phyloP scores from a whole-genome alignment of 768 basidiomycete species.

The Lentinus brumalis region DNA sequence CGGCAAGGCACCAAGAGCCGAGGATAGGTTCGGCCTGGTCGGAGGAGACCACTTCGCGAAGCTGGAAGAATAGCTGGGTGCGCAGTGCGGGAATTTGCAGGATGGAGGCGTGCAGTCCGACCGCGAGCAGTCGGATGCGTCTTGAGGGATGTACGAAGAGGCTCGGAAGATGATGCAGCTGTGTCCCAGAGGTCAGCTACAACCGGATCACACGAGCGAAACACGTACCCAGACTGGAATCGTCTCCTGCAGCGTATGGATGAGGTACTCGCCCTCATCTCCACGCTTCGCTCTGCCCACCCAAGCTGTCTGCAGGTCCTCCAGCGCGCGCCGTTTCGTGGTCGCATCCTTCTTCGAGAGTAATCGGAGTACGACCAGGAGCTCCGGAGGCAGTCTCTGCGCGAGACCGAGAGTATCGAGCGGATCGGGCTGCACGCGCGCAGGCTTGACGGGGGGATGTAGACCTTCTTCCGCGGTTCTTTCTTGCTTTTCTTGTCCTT shows the following conservation, averaged over 20 bases:
- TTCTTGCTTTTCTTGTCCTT: conserved; percentile 56
- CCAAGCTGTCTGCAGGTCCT: conserved; percentile 76
- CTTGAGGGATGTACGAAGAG: conserved; percentile 81
- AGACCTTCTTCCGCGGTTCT: conserved; percentile 82
- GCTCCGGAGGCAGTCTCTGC: conserved; percentile 72
- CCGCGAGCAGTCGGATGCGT: conserved; percentile 65
- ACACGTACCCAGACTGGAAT: conserved; percentile 89
- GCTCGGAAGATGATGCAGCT: conserved; percentile 88
- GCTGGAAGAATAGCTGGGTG: conserved; percentile 51
- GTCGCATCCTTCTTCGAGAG: conserved; percentile 89
- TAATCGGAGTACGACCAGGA: conserved; percentile 78
- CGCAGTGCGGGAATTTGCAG: conserved; percentile 55
- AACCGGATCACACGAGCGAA: background rate
- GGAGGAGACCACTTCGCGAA: conserved; percentile 44
- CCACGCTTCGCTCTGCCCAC: conserved; percentile 53
- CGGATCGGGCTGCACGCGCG: conserved; percentile 77
- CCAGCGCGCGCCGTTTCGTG: conserved; percentile 82
- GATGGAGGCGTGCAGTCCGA: conserved; percentile 63
- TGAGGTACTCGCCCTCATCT: conserved; percentile 42
- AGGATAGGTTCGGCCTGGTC: conserved; percentile 59
- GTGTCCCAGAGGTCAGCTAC: background rate
- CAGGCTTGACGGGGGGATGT: conserved; percentile 86
- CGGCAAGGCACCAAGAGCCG: conserved; percentile 73
- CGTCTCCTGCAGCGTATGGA: conserved; percentile 53
- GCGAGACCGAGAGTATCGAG: conserved; percentile 82